Percentiles rank a stretch among this genome's conserved stretches.
Conservation (phyloP, 345 rosid genomes). For the Lumnitzera littorea region DNA sequence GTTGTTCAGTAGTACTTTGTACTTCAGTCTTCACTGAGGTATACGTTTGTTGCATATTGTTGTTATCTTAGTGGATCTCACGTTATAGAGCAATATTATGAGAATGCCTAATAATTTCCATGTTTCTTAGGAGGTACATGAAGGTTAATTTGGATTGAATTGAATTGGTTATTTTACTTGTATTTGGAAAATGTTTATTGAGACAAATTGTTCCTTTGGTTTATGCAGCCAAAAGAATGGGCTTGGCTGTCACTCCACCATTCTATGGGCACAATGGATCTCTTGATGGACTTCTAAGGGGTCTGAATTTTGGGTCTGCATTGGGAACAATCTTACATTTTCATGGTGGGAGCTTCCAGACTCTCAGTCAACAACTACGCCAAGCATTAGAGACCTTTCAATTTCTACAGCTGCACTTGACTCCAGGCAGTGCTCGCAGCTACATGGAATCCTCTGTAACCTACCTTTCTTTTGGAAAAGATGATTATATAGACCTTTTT, state of each 20-base stretch:
- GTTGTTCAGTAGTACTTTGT: neutral
- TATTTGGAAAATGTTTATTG: neutral
- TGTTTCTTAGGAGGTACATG: no score
- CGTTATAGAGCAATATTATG: no score
- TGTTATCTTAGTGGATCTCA: no score
- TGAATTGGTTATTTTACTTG: neutral
- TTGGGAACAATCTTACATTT: conserved; percentile 46
- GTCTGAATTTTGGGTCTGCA: conserved; percentile 54
- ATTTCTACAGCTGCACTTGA: conserved; percentile 39
- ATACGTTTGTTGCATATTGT: no score
- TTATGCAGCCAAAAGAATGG: conserved; percentile 48
- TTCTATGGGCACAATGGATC: conserved; percentile 55
- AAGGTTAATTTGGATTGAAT: neutral
- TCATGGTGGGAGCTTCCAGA: conserved; percentile 31
- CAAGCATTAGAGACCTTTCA: conserved; percentile 56
- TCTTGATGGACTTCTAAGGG: conserved; percentile 23
- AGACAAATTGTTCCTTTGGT: neutral
- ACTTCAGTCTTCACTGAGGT: neutral
- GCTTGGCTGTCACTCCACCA: conserved; percentile 22
- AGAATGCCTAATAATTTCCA: no score
- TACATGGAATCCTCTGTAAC: conserved; percentile 39
- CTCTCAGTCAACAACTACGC: conserved; percentile 58
- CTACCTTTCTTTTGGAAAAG: conserved; percentile 67
- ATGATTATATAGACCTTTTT: conserved; percentile 47
- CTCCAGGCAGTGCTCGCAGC: conserved; percentile 16